Evolutionary conservation across 169 alveolate genomes (phyloP), one percentile per base, ranked within the genome.

Genomic region (Plasmodium billcollinsi): DNA sequence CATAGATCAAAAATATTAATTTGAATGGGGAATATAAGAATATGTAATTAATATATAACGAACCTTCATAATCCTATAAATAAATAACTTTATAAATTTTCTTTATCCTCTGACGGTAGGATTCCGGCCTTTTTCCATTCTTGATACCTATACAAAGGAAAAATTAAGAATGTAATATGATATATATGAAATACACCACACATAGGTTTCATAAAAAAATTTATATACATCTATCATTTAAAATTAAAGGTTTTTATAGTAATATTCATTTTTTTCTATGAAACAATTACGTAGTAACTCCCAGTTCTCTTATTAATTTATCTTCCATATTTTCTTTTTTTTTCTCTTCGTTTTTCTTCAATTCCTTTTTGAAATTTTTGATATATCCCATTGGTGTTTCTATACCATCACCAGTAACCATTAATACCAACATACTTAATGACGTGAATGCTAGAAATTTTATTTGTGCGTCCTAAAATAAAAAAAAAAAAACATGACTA

Each of bases 91-190:
- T 20, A 70, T 47, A 49, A 8, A 52, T 78, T 66, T 43, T 50
- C 66, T 14, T 78, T 59, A 52, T 78, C 89, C 1, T 65, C 89
- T 43, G 89, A 50, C 9, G 89, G 89, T 26, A 78, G 4, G 47
- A 78, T 78, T 2, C 89, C 89, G 7, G 89, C 89, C 76, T 66
- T 78, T 58, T 78, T 78, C 89, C 89, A 78, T 65, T 78, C 89
- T n/a, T 78, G 59, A 58, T 78, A 78, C n/a, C 89, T 78, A 65
- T 49, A 33, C 26, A 73, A 73, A 12, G 15, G 45, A 59, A 56
- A 71, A 59, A 15, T 43, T 14, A 73, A 26, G 18, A 73, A 73
- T 24, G 63, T 20, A 14, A 49, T 4, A n/a, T 21, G 24, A 12
- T 3, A 24, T 0, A 67, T 21, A 14, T 7, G 15, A 54, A 73